Conservation (phyloP, 345 rosid species). For the Melastoma malabathricum region DNA sequence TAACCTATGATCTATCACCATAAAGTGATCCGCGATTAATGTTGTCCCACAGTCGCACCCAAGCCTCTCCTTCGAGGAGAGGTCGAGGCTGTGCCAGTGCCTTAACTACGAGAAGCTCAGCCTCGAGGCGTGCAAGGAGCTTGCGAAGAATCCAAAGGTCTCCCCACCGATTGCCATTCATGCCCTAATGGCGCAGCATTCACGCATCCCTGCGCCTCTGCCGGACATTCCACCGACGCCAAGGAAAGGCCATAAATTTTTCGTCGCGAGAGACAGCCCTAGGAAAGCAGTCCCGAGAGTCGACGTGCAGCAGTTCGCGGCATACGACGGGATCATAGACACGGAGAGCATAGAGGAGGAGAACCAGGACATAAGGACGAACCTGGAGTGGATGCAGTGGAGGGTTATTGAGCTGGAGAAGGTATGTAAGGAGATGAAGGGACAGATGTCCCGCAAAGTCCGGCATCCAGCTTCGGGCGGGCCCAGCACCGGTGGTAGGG, state of each 20-base stretch:
- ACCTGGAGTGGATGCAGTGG: slow-evolving; percentile 32
- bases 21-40: no score
- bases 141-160: slow-evolving; percentile 69
- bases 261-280: slow-evolving; percentile 7
- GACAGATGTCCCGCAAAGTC: slow-evolving; percentile 36
- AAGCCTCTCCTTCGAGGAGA: slow-evolving; percentile 36
- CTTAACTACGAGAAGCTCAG: slow-evolving; percentile 58
- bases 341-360: slow-evolving; percentile 17
- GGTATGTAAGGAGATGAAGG: slow-evolving; percentile 41
- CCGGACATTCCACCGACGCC: slow-evolving; percentile 2
- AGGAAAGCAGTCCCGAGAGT: background rate
- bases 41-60: slow-evolving; percentile 46
- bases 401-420: slow-evolving; percentile 45
- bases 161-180: slow-evolving; percentile 57
- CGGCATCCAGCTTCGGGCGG: slow-evolving; percentile 12
- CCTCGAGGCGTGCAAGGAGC: slow-evolving; percentile 56
- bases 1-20: no score
- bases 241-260: no score
- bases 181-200: slow-evolving; percentile 52
- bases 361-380: slow-evolving; percentile 18
- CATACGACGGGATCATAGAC: slow-evolving; percentile 6
- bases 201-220: slow-evolving; percentile 5
- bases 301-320: slow-evolving; percentile 1
- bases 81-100: slow-evolving; percentile 55
- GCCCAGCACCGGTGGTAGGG: background rate